Conservation (phyloP, 306 rosid species). For the Delonix regia region DNA sequence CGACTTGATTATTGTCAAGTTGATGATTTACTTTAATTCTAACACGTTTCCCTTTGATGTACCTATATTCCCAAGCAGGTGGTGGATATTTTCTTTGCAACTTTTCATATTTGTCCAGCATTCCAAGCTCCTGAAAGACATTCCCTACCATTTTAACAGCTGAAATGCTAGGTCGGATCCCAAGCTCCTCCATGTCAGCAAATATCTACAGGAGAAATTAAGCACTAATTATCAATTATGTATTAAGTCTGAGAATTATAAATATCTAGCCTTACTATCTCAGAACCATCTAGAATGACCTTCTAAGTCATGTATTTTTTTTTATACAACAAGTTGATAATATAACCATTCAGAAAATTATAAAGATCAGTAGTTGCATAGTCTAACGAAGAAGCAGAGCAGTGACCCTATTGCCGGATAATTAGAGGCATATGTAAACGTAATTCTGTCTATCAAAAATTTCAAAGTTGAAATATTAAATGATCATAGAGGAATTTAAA, state of each 20-base stretch:
- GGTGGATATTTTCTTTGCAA: constrained; percentile 79
- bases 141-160: constrained; percentile 70
- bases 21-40: constrained; percentile 48
- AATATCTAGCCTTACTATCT: background rate
- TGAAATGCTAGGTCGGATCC: constrained; percentile 60
- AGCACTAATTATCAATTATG: constrained; percentile 28
- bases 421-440: background rate
- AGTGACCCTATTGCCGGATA: background rate
- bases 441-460: background rate
- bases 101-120: constrained; percentile 73
- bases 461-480: background rate
- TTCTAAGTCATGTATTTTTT: background rate
- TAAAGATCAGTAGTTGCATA: background rate
- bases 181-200: constrained; percentile 98
- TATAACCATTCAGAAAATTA: background rate
- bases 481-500: background rate
- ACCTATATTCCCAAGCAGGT: constrained; percentile 69
- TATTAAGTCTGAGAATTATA: constrained; percentile 14
- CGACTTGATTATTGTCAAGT: constrained; percentile 1
- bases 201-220: constrained; percentile 61
- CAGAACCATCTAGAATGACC: constrained; percentile 3
- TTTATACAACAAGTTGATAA: background rate
- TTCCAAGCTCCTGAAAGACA: constrained; percentile 76
- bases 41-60: constrained; percentile 76
- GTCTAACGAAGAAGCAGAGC: background rate